Percentiles rank a stretch among this genome's conserved stretches.
Evolutionary conservation across 2,329 filamentous ascomycete genomes (phyloP).

Genomic region (Purpureocillium takamizusanense): DNA sequence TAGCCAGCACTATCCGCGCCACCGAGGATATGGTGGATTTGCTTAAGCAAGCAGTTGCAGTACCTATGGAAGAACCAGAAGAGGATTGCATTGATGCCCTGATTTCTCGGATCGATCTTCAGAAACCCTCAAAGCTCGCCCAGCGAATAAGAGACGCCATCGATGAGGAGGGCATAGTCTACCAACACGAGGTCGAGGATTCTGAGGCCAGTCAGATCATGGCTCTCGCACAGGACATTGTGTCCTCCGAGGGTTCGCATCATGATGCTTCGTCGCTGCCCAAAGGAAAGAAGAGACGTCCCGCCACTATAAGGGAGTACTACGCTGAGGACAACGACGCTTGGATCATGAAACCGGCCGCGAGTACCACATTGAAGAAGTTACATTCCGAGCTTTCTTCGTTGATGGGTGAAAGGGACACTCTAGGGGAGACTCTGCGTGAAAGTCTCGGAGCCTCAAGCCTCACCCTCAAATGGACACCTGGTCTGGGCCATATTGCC

Average conservation of each 20-base stretch:
- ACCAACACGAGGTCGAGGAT: constrained; percentile 70
- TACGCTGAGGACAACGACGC: constrained; percentile 51
- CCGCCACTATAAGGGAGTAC: constrained; percentile 41
- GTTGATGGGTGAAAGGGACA: constrained; percentile 50
- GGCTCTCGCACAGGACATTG: constrained; percentile 62
- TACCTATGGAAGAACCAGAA: constrained; percentile 6
- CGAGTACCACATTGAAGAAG: constrained; percentile 54
- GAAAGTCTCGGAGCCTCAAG: constrained; percentile 50
- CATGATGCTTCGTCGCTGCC: constrained; percentile 46
- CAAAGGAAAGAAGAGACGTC: constrained; percentile 39
- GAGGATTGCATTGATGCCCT: constrained; percentile 34
- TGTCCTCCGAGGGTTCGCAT: constrained; percentile 54
- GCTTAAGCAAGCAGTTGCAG: constrained; percentile 20
- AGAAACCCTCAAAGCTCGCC: constrained; percentile 60
- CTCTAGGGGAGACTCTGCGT: constrained; percentile 53
- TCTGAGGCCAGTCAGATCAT: constrained; percentile 62
- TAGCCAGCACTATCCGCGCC: constrained; percentile 72
- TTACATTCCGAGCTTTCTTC: constrained; percentile 60
- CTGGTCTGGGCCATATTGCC: constrained; percentile 80
- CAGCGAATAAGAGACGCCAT: constrained; percentile 67
- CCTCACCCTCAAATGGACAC: constrained; percentile 77
- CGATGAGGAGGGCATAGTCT: constrained; percentile 82
- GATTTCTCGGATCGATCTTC: constrained; percentile 52
- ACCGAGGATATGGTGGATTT: constrained; percentile 56
- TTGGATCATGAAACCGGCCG: constrained; percentile 59